phyloP scores from a whole-genome alignment of 2,329 filamentous ascomycete genomes.

The Neopestalotiopsis clavispora region DNA sequence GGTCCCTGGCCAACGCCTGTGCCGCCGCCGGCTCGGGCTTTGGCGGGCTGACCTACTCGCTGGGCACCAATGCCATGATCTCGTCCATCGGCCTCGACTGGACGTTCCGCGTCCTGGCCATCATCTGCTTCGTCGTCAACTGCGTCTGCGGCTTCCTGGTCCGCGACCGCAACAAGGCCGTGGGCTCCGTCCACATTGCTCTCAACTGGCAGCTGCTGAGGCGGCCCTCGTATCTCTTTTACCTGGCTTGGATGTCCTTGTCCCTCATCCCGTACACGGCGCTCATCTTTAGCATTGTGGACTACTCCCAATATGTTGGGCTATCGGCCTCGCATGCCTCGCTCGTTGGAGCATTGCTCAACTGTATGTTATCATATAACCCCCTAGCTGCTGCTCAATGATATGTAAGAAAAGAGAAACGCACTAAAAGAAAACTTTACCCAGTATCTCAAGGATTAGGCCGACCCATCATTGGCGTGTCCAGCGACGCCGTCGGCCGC shows the following conservation, averaged over 20 bases:
- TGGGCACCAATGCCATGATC: conserved; percentile 73
- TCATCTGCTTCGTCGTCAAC: conserved; percentile 54
- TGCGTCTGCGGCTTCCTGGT: conserved; percentile 66
- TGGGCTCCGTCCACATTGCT: conserved; percentile 69
- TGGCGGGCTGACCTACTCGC: conserved; percentile 73
- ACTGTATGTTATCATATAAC: conserved; percentile 56
- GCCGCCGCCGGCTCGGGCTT: conserved; percentile 73
- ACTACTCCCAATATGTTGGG: conserved; percentile 73
- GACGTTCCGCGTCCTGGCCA: conserved; percentile 52
- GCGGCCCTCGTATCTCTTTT: conserved; percentile 65
- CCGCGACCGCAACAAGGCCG: conserved; percentile 72
- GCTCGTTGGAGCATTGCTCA: conserved; percentile 75
- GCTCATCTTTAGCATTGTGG: conserved; percentile 77
- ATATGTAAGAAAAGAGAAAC: background rate
- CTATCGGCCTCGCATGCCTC: conserved; percentile 70
- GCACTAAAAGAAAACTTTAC: background rate
- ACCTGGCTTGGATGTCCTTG: conserved; percentile 72
- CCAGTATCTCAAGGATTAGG: conserved; percentile 67
- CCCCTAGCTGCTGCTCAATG: conserved; percentile 36
- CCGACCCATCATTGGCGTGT: conserved; percentile 73
- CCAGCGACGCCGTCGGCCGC: conserved; percentile 71
- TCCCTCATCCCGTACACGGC: conserved; percentile 77
- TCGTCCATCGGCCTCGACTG: conserved; percentile 65
- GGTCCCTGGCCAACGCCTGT: conserved; percentile 73
- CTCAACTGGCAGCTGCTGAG: conserved; percentile 70